Evolutionary conservation across 306 rosid species (phyloP).

Genomic region (Acacia crassicarpa): DNA sequence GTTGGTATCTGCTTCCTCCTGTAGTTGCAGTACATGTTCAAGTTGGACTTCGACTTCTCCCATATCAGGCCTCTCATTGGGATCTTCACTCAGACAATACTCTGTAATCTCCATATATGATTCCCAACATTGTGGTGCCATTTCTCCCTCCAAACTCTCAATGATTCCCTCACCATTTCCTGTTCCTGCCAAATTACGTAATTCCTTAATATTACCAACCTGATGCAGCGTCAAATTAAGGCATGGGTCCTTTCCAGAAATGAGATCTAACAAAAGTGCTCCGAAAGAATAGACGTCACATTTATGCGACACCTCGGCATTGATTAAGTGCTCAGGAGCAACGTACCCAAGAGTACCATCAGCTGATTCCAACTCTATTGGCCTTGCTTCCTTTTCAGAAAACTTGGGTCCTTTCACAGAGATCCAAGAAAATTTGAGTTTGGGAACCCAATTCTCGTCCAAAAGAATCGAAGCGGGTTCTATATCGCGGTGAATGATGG

Average conservation of each 20-base stretch:
- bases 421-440: not conserved
- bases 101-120: not conserved
- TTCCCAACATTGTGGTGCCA: conserved; percentile 1
- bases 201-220: not conserved
- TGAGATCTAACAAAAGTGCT: too few species aligned
- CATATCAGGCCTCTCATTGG: conserved; percentile 27
- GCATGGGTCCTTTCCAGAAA: too few species aligned
- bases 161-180: not conserved
- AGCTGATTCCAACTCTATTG: not conserved
- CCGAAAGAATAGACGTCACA: too few species aligned
- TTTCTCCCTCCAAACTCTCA: conserved; percentile 23
- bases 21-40: too few species aligned
- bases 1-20: too few species aligned
- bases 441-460: not conserved
- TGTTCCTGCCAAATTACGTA: too few species aligned
- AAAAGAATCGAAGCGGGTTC: not conserved
- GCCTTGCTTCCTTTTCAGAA: not conserved
- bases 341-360: not conserved
- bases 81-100: not conserved
- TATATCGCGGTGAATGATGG: not conserved
- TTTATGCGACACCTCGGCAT: not conserved
- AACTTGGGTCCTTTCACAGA: not conserved
- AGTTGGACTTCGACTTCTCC: conserved; percentile 21
- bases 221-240: too few species aligned
- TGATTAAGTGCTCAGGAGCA: not conserved